phyloP scores from a whole-genome alignment of 163 green algal species.

The Trebouxia gelatinosa region DNA sequence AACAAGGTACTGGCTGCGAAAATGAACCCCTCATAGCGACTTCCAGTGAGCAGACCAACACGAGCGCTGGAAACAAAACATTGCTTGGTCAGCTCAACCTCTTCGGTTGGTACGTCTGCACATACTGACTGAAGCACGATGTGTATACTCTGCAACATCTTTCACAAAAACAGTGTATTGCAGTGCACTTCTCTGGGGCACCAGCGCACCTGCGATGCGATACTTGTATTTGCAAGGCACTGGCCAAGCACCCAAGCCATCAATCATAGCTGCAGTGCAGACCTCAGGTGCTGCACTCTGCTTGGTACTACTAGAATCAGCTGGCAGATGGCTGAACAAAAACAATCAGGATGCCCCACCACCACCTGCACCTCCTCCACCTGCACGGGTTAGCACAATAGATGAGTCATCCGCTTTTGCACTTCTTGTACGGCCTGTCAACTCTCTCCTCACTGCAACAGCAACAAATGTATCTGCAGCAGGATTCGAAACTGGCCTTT shows the following conservation, averaged over 20 bases:
- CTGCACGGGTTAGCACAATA: too few relatives aligned
- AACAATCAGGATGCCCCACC: not conserved
- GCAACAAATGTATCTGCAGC: conserved; percentile 14
- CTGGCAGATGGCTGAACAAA: not conserved
- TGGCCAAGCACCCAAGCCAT: conserved; percentile 8
- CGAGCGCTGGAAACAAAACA: not conserved
- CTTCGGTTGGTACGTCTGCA: conserved; percentile 1
- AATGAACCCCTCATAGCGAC: too few relatives aligned
- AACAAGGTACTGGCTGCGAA: too few relatives aligned
- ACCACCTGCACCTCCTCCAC: too few relatives aligned
- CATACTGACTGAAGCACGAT: too few relatives aligned
- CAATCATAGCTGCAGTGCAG: conserved; percentile 15
- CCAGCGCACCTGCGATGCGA: conserved; percentile 26
- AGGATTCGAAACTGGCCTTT: conserved; percentile 28
- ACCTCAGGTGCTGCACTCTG: conserved; percentile 5
- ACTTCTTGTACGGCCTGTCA: conserved; percentile 7
- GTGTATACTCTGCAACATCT: too few relatives aligned
- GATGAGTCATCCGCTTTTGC: too few relatives aligned
- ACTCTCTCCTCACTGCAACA: conserved; percentile 1
- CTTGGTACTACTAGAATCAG: not conserved
- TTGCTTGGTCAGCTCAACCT: not conserved
- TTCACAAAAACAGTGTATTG: not conserved
- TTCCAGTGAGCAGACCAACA: too few relatives aligned
- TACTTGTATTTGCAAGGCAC: conserved; percentile 15
- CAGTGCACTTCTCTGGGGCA: conserved; percentile 23